Conservation (phyloP, 257 asterid species). For the Nicotiana attenuata region DNA sequence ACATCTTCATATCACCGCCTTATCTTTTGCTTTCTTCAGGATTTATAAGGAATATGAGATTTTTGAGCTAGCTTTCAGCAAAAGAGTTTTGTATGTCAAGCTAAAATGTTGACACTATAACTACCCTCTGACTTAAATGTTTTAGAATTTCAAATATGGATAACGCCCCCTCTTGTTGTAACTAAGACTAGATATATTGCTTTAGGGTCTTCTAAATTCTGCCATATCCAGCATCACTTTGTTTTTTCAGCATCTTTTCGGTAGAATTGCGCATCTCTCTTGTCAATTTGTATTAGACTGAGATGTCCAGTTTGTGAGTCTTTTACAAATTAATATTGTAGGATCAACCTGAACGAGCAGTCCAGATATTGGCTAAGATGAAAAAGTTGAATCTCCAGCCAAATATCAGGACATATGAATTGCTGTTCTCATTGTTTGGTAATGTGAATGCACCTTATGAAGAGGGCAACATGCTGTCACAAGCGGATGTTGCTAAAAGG, state of each 20-base stretch:
- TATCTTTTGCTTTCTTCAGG: neutral
- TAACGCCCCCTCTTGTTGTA: neutral
- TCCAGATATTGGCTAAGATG: slow-evolving; percentile 55
- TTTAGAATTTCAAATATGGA: neutral
- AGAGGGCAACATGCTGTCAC: slow-evolving; percentile 52
- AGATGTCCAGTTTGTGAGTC: slow-evolving; percentile 11
- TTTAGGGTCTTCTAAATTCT: neutral
- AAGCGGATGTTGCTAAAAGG: slow-evolving; percentile 62
- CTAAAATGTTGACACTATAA: neutral
- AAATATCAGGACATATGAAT: slow-evolving; percentile 69
- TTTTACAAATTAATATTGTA: slow-evolving; percentile 34
- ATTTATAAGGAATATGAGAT: neutral
- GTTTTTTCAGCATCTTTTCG: neutral
- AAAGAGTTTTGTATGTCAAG: neutral
- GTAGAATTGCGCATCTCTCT: neutral
- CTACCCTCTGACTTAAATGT: neutral
- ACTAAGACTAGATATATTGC: neutral
- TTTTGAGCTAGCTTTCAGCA: neutral
- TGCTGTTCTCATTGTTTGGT: slow-evolving; percentile 71
- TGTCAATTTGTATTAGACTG: slow-evolving; percentile 1
- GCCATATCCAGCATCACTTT: neutral
- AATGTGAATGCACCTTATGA: slow-evolving; percentile 75
- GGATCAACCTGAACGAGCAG: slow-evolving; percentile 83
- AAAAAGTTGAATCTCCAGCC: slow-evolving; percentile 44
- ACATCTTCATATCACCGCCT: neutral